Base-by-base conservation (phyloP, 352 stramenopile species). In the Pythium folliculosum region DNA sequence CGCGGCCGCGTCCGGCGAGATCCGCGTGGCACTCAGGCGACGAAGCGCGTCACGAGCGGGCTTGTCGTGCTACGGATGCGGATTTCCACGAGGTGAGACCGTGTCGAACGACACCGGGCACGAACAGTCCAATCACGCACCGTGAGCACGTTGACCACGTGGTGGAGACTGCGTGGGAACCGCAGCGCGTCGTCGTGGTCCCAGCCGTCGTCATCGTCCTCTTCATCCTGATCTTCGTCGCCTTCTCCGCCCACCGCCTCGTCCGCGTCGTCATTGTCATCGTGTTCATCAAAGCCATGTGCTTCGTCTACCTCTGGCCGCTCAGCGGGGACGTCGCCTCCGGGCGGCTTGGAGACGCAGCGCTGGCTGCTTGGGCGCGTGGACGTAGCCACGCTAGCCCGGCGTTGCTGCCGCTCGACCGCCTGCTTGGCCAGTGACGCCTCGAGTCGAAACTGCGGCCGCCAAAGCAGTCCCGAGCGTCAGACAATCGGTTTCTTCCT, bases 41-140 rank as follows among this genome's bases (percentile, higher is more conserved):
- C 79, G 77, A n/a, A 91, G 63, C 1, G 67, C 70, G 49, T 85
- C 76, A 0, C 74, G 72, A 13, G 69, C 71, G 0, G 54, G 38
- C 19, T 80, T 84, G 67, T 89, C 77, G 8, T 76, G 69, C 78
- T 88, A 35, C 27, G 5, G 27, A 32, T 32, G 5, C 27, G 27
- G 27, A 32, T 2, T 6, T 32, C 27, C 27, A 32, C 27, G 5
- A 32, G 5, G 27, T 32, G 27, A 32, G 27, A 32, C 27, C 27
- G 27, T 32, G 27, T 2, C 27, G 2, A 32, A 32, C 27, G 27
- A 32, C 27, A 5, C 3, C 27, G 5, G 27, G 5, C 3, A 32
- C 27, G 27, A 32, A 5, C 27, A 32, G 3, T 5, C 27, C 2
- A 6, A 43, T 17, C 47, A 85, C 65, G 70, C 76, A 62, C 67